Conservation (phyloP, 768 basidiomycete genomes). For the Dictyophora rubrovolvata region DNA sequence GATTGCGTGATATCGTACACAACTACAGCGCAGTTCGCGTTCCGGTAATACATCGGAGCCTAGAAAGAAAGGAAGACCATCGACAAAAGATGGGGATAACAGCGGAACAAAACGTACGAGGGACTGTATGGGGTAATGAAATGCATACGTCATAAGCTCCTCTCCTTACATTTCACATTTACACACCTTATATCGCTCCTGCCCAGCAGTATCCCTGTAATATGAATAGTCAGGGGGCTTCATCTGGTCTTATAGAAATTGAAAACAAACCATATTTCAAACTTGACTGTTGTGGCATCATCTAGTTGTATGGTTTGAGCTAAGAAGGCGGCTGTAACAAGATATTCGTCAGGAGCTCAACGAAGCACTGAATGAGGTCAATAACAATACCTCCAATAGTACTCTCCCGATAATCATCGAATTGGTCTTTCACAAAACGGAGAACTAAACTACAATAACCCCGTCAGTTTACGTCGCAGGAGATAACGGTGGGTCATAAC, state of each 20-base stretch:
- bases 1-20: slow-evolving; percentile 94
- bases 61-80: slow-evolving; percentile 18
- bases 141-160: slow-evolving; percentile 5
- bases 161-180: neutral
- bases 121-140: slow-evolving; percentile 24
- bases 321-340: slow-evolving; percentile 76
- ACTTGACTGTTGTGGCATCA: slow-evolving; percentile 87
- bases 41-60: slow-evolving; percentile 96
- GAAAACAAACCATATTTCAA: slow-evolving; percentile 81
- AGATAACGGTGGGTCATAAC: slow-evolving; percentile 6
- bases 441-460: slow-evolving; percentile 63
- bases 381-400: slow-evolving; percentile 67
- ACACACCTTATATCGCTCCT: slow-evolving; percentile 85
- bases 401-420: slow-evolving; percentile 91
- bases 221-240: slow-evolving; percentile 6
- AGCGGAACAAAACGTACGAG: slow-evolving; percentile 29
- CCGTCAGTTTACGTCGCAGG: neutral
- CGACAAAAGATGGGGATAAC: neutral
- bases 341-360: slow-evolving; percentile 14
- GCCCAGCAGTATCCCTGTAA: slow-evolving; percentile 86
- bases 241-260: neutral
- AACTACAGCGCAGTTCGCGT: slow-evolving; percentile 88
- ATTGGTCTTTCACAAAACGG: slow-evolving; percentile 93
- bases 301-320: slow-evolving; percentile 95
- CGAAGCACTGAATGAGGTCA: neutral